phyloP scores from a whole-genome alignment of 225 moss, liverwort and hornwort species.

The Marchantia polymorpha region DNA sequence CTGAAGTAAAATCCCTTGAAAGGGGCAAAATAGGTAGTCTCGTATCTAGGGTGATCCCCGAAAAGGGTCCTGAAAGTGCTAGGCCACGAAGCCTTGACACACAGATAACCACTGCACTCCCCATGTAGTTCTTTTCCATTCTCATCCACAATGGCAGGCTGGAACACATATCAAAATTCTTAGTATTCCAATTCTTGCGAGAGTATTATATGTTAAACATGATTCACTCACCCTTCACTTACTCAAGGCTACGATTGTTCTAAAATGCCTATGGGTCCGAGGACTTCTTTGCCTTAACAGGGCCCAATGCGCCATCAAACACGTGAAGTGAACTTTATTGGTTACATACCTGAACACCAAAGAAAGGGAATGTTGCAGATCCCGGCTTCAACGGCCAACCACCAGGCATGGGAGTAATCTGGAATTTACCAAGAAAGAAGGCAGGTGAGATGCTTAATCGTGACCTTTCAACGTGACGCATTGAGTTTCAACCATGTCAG shows the following conservation, averaged over 20 bases:
- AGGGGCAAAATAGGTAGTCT: constrained; percentile 90
- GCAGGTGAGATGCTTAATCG: neutral
- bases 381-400: constrained; percentile 94
- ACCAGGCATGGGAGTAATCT: constrained; percentile 93
- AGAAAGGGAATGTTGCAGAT: constrained; percentile 96
- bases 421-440: neutral
- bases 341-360: constrained; percentile 78
- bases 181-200: neutral
- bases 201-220: neutral
- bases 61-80: constrained; percentile 89
- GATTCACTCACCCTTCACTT: neutral
- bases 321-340: neutral
- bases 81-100: constrained; percentile 93
- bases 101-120: constrained; percentile 92
- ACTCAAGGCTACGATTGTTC: neutral
- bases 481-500: neutral
- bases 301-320: neutral
- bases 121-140: constrained; percentile 77
- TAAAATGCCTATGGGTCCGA: no score
- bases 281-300: no score
- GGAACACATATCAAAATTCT: constrained; percentile 10
- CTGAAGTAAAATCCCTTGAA: constrained; percentile 96
- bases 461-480: neutral
- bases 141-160: constrained; percentile 95
- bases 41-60: constrained; percentile 90